A percentile compares a stretch with the other conserved stretches of the same genome.
phyloP scores from a whole-genome alignment of 2,329 filamentous ascomycete species.

The Fusarium sulawesiense region DNA sequence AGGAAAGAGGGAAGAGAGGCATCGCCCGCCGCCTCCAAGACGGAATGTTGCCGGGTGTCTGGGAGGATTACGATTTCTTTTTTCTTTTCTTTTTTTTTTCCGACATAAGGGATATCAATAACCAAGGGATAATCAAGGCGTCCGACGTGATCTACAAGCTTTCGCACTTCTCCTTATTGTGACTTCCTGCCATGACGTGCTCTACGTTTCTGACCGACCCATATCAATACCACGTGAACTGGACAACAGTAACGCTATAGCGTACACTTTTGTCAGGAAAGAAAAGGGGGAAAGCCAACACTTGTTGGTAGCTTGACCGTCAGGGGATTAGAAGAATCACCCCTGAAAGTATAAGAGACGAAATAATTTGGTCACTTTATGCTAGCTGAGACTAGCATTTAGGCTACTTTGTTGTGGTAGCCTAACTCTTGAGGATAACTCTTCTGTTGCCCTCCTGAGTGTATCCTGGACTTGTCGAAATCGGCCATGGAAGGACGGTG shows the following conservation, averaged over 20 bases:
- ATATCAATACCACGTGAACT: background rate
- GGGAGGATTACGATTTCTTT: too few relatives aligned
- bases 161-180: too few relatives aligned
- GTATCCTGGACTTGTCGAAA: too few relatives aligned
- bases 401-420: background rate
- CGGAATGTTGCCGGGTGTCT: too few relatives aligned
- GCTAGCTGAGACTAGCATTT: background rate
- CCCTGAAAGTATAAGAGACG: background rate
- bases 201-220: background rate
- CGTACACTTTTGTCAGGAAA: background rate
- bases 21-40: too few relatives aligned
- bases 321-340: background rate
- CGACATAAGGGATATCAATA: too few relatives aligned
- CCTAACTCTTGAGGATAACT: background rate
- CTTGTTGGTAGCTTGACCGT: background rate
- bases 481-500: too few relatives aligned
- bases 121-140: too few relatives aligned
- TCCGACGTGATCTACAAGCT: too few relatives aligned
- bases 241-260: background rate
- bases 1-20: fast-evolving
- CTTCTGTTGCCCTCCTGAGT: too few relatives aligned
- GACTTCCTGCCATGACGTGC: too few relatives aligned
- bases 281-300: background rate
- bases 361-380: background rate
- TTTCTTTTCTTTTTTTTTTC: too few relatives aligned